phyloP scores from a whole-genome alignment of 2,329 filamentous ascomycete species.

The Botrytis cinerea region DNA sequence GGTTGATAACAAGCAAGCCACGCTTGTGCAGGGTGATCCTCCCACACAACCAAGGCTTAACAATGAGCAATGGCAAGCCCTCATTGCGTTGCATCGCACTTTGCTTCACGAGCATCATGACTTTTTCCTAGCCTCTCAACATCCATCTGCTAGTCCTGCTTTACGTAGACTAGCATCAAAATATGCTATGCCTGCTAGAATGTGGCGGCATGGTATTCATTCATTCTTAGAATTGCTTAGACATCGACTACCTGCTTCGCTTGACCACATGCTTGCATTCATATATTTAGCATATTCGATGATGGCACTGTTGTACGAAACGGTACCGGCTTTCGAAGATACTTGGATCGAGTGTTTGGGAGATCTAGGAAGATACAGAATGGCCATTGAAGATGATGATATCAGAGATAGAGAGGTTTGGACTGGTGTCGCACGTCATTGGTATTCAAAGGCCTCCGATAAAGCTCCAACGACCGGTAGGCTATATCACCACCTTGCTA shows the following conservation, averaged over 20 bases:
- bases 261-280: conserved; percentile 89
- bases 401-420: conserved; percentile 72
- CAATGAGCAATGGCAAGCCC: conserved; percentile 77
- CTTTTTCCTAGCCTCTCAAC: conserved; percentile 84
- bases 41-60: conserved; percentile 50
- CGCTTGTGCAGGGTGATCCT: conserved; percentile 51
- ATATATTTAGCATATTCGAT: conserved; percentile 89
- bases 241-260: conserved; percentile 70
- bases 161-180: conserved; percentile 71
- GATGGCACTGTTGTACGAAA: conserved; percentile 85
- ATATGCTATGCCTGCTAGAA: conserved; percentile 87
- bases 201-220: conserved; percentile 94
- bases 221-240: conserved; percentile 77
- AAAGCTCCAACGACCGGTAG: conserved; percentile 73
- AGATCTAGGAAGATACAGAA: conserved; percentile 78
- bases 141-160: conserved; percentile 72
- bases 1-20: conserved; percentile 66
- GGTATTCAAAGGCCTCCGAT: conserved; percentile 70
- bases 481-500: conserved; percentile 86
- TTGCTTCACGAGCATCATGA: conserved; percentile 81
- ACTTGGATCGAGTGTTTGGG: conserved; percentile 89
- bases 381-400: conserved; percentile 88
- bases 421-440: conserved; percentile 76
- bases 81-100: conserved; percentile 80
- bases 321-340: conserved; percentile 76